phyloP scores from a whole-genome alignment of 2,329 filamentous ascomycete species.

The Pyrenochaeta sp. region DNA sequence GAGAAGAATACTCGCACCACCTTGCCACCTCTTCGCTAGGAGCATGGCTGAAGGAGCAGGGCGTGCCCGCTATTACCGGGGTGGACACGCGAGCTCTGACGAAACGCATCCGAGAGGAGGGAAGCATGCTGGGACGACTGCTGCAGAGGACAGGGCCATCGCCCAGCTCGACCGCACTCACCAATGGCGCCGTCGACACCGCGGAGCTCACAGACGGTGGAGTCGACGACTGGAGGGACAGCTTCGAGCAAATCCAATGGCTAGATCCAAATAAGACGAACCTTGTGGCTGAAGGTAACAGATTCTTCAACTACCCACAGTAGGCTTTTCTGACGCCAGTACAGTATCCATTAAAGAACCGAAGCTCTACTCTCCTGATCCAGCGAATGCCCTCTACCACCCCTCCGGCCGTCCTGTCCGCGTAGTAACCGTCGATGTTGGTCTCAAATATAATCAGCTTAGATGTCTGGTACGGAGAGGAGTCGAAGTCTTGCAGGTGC shows the following conservation, averaged over 20 bases:
- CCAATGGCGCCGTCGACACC: conserved; percentile 51
- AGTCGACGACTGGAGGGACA: conserved; percentile 55
- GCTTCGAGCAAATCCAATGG: conserved; percentile 87
- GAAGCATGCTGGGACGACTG: conserved; percentile 95
- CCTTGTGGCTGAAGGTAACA: conserved; percentile 89
- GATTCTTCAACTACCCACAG: conserved; percentile 9
- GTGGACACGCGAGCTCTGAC: conserved; percentile 94
- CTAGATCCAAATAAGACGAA: conserved; percentile 92
- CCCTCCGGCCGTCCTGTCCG: conserved; percentile 87
- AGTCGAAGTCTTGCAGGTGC: conserved; percentile 92
- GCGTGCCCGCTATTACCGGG: conserved; percentile 90
- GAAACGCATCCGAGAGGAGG: conserved; percentile 91
- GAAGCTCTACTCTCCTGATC: conserved; percentile 82
- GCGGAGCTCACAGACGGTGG: conserved; percentile 42
- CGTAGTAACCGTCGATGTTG: conserved; percentile 93
- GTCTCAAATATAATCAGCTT: conserved; percentile 98
- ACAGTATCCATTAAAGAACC: conserved; percentile 88
- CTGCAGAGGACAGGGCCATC: conserved; percentile 70
- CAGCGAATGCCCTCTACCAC: conserved; percentile 78
- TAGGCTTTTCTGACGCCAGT: conserved; percentile 29
- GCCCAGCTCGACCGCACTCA: conserved; percentile 38
- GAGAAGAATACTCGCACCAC: conserved; percentile 95
- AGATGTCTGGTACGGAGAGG: conserved; percentile 90
- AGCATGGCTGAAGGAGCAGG: conserved; percentile 95
- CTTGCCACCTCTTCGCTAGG: conserved; percentile 90